Conservation (phyloP, 106 monocot species). For the Cymbidium sinense region DNA sequence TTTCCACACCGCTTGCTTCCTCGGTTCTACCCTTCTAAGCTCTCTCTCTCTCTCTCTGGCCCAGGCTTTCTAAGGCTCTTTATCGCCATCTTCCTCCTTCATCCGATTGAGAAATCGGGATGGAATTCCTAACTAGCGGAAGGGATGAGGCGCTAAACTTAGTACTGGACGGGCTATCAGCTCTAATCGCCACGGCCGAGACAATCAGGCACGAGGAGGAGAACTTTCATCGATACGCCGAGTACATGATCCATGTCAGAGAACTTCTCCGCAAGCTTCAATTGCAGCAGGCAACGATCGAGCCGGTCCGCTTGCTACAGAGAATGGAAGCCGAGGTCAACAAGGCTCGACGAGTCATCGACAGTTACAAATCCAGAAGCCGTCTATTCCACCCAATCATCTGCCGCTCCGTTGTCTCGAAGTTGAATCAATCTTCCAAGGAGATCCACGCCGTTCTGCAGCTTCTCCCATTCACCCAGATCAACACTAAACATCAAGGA, state of each 20-base stretch:
- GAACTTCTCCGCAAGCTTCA: not conserved
- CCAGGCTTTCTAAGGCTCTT: no score
- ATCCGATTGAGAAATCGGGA: not conserved
- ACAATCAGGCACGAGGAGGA: constrained; percentile 1
- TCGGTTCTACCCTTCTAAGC: no score
- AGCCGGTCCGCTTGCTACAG: not conserved
- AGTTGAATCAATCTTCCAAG: constrained; percentile 1
- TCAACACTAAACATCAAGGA: constrained; percentile 3
- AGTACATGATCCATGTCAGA: not conserved
- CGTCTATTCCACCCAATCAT: not conserved
- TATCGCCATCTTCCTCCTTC: no score
- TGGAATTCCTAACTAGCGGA: not conserved
- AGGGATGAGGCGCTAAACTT: constrained; percentile 1
- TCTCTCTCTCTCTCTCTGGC: no score
- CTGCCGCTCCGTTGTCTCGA: not conserved
- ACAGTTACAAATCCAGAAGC: not conserved
- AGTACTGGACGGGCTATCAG: not conserved
- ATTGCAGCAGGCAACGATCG: not conserved
- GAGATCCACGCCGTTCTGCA: not conserved
- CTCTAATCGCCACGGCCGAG: not conserved
- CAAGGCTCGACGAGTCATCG: not conserved
- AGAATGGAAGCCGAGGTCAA: constrained; percentile 4
- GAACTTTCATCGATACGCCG: not conserved
- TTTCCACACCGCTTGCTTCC: no score
- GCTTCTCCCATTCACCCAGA: not conserved